A percentile compares a stretch with the other conserved stretches of the same genome.
Evolutionary conservation across 768 basidiomycete genomes (phyloP).

Genomic region (Asterophora lycoperdoides): DNA sequence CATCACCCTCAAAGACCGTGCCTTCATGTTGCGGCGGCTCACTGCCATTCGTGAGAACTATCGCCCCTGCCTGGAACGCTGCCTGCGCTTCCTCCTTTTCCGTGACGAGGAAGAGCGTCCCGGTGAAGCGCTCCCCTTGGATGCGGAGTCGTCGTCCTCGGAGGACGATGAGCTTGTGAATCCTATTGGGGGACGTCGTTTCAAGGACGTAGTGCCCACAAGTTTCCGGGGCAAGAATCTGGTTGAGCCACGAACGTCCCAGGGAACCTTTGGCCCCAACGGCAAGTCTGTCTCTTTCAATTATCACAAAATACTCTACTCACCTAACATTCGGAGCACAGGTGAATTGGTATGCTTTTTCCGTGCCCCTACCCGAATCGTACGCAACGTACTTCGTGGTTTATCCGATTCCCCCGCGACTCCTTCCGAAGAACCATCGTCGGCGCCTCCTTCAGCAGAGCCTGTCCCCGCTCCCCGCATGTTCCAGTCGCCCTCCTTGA

Average conservation of each 20-base stretch:
- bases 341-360: constrained; percentile 89
- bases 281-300: constrained; percentile 42
- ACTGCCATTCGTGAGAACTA: constrained; percentile 64
- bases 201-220: constrained; percentile 48
- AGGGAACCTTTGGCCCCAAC: constrained; percentile 85
- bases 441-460: constrained; percentile 18
- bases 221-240: constrained; percentile 68
- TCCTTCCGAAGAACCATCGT: constrained; percentile 22
- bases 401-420: constrained; percentile 42
- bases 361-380: constrained; percentile 67
- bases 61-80: constrained; percentile 83
- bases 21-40: constrained; percentile 74
- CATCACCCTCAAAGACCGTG: constrained; percentile 72
- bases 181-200: constrained; percentile 28
- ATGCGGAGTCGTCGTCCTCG: constrained; percentile 51
- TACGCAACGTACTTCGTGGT: constrained; percentile 52
- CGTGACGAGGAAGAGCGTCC: constrained; percentile 60
- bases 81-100: constrained; percentile 77
- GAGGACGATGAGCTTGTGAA: constrained; percentile 50
- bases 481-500: constrained; percentile 61
- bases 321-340: constrained; percentile 25
- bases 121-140: constrained; percentile 33
- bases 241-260: constrained; percentile 80
- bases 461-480: constrained; percentile 27
- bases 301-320: neutral